These are phyloP conservation scores for Lodderomyces beijingensis DNA, from an alignment of 1,139 yeast species.

Conservation along the genomic window DNA sequence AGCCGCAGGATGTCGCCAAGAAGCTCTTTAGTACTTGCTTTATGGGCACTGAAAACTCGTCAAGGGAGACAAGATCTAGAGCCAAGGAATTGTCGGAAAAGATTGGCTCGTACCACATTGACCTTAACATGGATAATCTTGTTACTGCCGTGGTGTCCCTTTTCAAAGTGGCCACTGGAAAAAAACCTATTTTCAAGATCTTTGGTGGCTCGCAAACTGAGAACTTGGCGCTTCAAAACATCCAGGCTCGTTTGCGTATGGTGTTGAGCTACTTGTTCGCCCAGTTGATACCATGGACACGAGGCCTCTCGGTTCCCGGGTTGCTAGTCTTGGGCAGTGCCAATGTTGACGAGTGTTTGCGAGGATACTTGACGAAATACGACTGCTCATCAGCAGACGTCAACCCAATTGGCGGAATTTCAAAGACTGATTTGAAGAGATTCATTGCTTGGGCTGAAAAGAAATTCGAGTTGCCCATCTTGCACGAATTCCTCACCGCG, in stretches of 20 bases:
- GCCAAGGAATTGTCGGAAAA: constrained; percentile 72
- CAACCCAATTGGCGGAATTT: constrained; percentile 96
- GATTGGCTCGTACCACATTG: constrained; percentile 87
- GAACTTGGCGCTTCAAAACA: constrained; percentile 89
- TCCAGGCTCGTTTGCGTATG: constrained; percentile 95
- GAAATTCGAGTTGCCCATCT: constrained; percentile 69
- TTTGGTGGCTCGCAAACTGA: constrained; percentile 93
- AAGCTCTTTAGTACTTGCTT: constrained; percentile 82
- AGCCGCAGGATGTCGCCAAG: constrained; percentile 72
- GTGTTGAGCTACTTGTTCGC: constrained; percentile 91
- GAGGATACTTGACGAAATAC: constrained; percentile 94
- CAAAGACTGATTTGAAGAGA: constrained; percentile 83
- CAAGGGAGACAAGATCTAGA: constrained; percentile 76
- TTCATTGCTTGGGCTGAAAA: constrained; percentile 77
- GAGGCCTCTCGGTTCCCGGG: constrained; percentile 65
- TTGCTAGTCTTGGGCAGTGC: constrained; percentile 90
- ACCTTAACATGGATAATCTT: constrained; percentile 83
- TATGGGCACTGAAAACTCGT: constrained; percentile 95
- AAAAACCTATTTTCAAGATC: constrained; percentile 78
- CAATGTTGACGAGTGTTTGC: constrained; percentile 93
- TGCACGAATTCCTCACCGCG: constrained; percentile 75
- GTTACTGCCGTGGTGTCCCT: constrained; percentile 71
- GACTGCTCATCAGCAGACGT: constrained; percentile 97
- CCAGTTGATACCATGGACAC: constrained; percentile 90
- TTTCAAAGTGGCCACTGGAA: constrained; percentile 88